Percentiles rank a stretch among this genome's conserved stretches.
phyloP scores from a whole-genome alignment of 768 basidiomycete species.

The Galerina sulciceps region DNA sequence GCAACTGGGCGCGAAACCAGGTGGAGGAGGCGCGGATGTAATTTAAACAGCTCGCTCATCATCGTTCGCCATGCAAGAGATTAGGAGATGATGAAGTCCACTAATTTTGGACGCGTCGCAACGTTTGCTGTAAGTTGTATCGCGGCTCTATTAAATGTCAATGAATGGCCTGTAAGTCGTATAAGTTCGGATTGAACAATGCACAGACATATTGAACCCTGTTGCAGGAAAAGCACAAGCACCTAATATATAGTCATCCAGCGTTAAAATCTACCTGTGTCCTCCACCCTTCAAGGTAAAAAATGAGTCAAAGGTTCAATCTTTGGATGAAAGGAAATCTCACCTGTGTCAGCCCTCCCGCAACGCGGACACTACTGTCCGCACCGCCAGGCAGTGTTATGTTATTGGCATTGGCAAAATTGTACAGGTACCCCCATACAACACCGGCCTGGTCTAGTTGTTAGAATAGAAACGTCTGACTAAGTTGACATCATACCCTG shows the following conservation, averaged over 20 bases:
- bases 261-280: constrained; percentile 22
- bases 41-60: too few relatives aligned
- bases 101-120: too few relatives aligned
- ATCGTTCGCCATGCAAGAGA: too few relatives aligned
- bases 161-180: not conserved
- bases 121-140: not conserved
- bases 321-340: not conserved
- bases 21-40: too few relatives aligned
- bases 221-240: constrained; percentile 9
- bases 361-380: constrained; percentile 19
- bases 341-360: constrained; percentile 45
- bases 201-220: not conserved
- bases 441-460: constrained; percentile 42
- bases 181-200: not conserved
- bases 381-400: constrained; percentile 46
- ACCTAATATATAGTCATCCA: too few relatives aligned
- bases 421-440: constrained; percentile 47
- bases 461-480: not conserved
- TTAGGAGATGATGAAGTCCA: too few relatives aligned
- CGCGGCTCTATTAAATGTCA: not conserved
- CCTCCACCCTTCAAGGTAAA: constrained; percentile 41
- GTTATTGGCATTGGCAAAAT: constrained; percentile 46
- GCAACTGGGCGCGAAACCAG: too few relatives aligned
- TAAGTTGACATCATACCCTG: constrained; percentile 30
- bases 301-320: too few relatives aligned